Base-by-base conservation (phyloP, 495 filamentous ascomycete genomes). In the Beverwykella pulmonaria region DNA sequence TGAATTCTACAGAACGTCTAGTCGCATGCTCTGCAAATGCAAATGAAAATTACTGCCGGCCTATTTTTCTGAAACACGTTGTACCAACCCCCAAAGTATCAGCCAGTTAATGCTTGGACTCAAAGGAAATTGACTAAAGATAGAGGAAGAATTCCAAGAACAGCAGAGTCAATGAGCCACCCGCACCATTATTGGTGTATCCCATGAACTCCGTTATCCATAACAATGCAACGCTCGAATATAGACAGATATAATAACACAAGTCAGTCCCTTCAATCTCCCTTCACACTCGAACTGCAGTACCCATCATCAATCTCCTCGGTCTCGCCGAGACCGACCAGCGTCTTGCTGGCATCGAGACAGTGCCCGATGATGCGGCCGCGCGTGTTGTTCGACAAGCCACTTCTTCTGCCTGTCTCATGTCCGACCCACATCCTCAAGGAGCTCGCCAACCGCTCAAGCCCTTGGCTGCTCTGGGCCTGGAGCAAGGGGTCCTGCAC, bases 391-490 rank as follows among this genome's bases (percentile, higher is more conserved):
- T 32, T 63, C 17, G 61, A 58, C 57, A 78, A 32, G 12, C 74
- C 75, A 25, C 58, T 71, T 26, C 50, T 53, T 4, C 67, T 30
- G 10, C 76, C 75, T 4, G 62, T 69, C 27, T 69, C 70, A 15
- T 70, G 68, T 2, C 77, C 76, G 36, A 76, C 66, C 76, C 77
- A 79, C 14, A 78, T 22, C 2, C 76, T 50, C 41, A 79, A 30
- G 20, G 59, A 70, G 22, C 63, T 69, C 0, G 75, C 73, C 23
- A 77, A 19, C 15, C 69, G 60, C 61, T 77, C 76, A 17, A 79
- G 69, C 0, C 71, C 74, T 8, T 65, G 30, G 36, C 63, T 60
- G 7, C 53, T 58, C 46, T 61, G 53, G 23, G 57, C 22, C n/a
- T 54, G 53, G 0, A 68, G 32, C 3, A 10, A 17, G 8, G 55